A percentile compares a stretch with the other conserved stretches of the same genome.
phyloP scores from a whole-genome alignment of 1,284 basidiomycete genomes.

The Cryptococcus maquisensis region DNA sequence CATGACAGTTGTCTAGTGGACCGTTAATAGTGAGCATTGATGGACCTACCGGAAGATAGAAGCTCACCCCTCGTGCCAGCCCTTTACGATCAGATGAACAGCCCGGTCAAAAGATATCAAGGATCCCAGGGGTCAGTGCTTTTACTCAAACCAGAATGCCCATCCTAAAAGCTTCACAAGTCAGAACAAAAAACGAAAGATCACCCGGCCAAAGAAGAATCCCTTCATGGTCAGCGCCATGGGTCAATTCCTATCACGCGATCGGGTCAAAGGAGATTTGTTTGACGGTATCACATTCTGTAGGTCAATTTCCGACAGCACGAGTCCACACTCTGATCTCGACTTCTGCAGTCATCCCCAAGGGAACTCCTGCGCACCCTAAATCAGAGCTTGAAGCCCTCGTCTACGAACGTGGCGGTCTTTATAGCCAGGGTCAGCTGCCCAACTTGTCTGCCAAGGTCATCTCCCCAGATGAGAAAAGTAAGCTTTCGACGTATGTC shows the following conservation, averaged over 20 bases:
- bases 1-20: slow-evolving; percentile 31
- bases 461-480: slow-evolving; percentile 41
- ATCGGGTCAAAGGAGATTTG: slow-evolving; percentile 59
- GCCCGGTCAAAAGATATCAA: not conserved
- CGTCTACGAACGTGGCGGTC: slow-evolving; percentile 72
- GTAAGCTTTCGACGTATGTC: slow-evolving; percentile 16
- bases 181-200: too few relatives aligned
- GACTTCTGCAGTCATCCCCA: slow-evolving; percentile 56
- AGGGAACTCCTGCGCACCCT: slow-evolving; percentile 51
- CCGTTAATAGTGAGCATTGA: slow-evolving; percentile 8
- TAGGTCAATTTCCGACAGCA: slow-evolving; percentile 47
- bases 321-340: not conserved
- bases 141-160: not conserved
- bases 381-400: slow-evolving; percentile 45
- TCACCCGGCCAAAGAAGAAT: slow-evolving; percentile 33
- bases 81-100: not conserved
- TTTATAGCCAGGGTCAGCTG: slow-evolving; percentile 57
- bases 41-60: too few relatives aligned
- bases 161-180: slow-evolving; percentile 24
- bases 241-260: slow-evolving; percentile 59
- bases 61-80: not conserved
- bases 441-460: slow-evolving; percentile 54
- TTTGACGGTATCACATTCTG: slow-evolving; percentile 75
- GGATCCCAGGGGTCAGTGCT: not conserved
- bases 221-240: slow-evolving; percentile 62